These are phyloP conservation scores for Pulveroboletus sp. DNA, from an alignment of 768 basidiomycete genomes.

Conservation along the genomic window DNA sequence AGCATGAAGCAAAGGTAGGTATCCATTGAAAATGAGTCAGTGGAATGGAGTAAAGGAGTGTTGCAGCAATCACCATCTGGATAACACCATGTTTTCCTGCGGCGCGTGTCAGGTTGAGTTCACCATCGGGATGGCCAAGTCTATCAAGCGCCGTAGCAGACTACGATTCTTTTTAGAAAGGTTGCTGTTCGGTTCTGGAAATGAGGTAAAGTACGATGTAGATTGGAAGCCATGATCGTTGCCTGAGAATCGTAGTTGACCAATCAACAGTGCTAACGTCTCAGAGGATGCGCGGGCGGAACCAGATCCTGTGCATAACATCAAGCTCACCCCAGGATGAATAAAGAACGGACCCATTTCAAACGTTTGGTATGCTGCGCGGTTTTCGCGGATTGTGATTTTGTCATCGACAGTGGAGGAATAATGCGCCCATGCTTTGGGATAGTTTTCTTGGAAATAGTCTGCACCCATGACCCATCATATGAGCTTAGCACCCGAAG, in stretches of 20 bases:
- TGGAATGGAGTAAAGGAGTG: neutral
- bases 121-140: conserved; percentile 91
- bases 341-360: neutral
- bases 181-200: conserved; percentile 21
- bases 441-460: conserved; percentile 79
- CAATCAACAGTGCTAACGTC: conserved; percentile 82
- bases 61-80: conserved; percentile 50
- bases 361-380: conserved; percentile 83
- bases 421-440: conserved; percentile 92
- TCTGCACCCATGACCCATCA: too few species aligned
- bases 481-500: neutral
- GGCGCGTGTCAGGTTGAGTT: conserved; percentile 82
- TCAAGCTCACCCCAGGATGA: neutral
- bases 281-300: conserved; percentile 78
- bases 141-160: conserved; percentile 84
- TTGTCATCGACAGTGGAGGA: conserved; percentile 92
- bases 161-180: conserved; percentile 22
- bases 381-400: conserved; percentile 84
- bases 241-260: conserved; percentile 80
- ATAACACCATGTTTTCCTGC: conserved; percentile 73
- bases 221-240: conserved; percentile 66
- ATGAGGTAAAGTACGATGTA: conserved; percentile 55
- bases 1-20: conserved; percentile 87
- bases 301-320: conserved; percentile 64
- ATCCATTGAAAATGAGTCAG: conserved; percentile 65